phyloP scores from a whole-genome alignment of 768 basidiomycete species.

The Naematelia aurantialba region DNA sequence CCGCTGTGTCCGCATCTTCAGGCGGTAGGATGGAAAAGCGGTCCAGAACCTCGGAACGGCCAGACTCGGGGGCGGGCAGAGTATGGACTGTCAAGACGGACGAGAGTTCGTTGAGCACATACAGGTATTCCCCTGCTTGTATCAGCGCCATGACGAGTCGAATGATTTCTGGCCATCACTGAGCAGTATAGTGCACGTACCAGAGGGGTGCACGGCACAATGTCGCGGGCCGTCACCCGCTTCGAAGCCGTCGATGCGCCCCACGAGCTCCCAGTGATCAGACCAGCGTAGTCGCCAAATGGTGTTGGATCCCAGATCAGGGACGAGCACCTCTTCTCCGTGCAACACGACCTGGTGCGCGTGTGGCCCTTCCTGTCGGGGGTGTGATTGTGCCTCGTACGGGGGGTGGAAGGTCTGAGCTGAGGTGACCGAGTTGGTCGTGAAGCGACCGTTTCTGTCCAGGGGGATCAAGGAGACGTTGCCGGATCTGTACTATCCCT shows the following conservation, averaged over 20 bases:
- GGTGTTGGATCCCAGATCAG: conserved; percentile 30
- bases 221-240: conserved; percentile 36
- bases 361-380: conserved; percentile 28
- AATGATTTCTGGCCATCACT: not conserved
- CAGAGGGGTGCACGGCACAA: conserved; percentile 29
- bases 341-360: conserved; percentile 29
- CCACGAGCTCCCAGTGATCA: conserved; percentile 1
- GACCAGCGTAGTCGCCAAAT: conserved; percentile 25
- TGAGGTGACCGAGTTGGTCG: not conserved
- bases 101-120: conserved; percentile 29
- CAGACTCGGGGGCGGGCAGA: conserved; percentile 3
- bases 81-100: conserved; percentile 20
- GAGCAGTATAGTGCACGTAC: conserved; percentile 8
- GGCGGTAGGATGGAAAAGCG: conserved; percentile 25
- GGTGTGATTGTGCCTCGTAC: conserved; percentile 14
- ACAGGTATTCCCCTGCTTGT: conserved; percentile 20
- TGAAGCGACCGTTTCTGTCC: conserved; percentile 12
- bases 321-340: conserved; percentile 18
- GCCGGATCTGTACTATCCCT: conserved; percentile 23
- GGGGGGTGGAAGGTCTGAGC: conserved; percentile 12
- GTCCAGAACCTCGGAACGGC: conserved; percentile 9
- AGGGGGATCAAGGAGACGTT: conserved; percentile 19
- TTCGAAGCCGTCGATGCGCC: conserved; percentile 17
- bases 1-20: conserved; percentile 6
- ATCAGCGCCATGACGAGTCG: not conserved